phyloP scores from a whole-genome alignment of 768 basidiomycete genomes.

The Suillus brevipes region DNA sequence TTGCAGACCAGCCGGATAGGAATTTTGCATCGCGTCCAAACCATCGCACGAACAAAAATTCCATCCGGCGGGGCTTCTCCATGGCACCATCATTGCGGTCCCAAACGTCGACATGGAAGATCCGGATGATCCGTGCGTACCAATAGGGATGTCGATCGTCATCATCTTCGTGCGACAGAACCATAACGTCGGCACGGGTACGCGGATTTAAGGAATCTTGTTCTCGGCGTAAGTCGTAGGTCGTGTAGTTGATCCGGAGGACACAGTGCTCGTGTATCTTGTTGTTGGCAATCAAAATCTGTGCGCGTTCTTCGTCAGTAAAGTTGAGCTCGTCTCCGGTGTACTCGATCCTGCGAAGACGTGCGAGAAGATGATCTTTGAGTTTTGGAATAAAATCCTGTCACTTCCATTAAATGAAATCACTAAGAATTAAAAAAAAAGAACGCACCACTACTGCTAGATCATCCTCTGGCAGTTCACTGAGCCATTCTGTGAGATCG shows the following conservation, averaged over 20 bases:
- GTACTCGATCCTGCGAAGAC: slow-evolving; percentile 6
- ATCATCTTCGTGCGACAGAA: slow-evolving; percentile 24
- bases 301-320: slow-evolving; percentile 21
- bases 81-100: not conserved
- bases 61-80: slow-evolving; percentile 21
- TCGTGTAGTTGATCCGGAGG: slow-evolving; percentile 33
- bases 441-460: slow-evolving; percentile 22
- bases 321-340: slow-evolving; percentile 18
- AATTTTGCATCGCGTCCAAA: slow-evolving; percentile 29
- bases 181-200: slow-evolving; percentile 37
- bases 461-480: slow-evolving; percentile 18
- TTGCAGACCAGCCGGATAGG: slow-evolving; percentile 25
- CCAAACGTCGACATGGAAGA: slow-evolving; percentile 29
- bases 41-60: slow-evolving; percentile 46
- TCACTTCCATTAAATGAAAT: slow-evolving; percentile 26
- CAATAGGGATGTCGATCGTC: slow-evolving; percentile 33
- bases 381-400: slow-evolving; percentile 33
- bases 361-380: slow-evolving; percentile 13
- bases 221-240: slow-evolving; percentile 26
- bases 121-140: slow-evolving; percentile 37
- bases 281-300: slow-evolving; percentile 27
- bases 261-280: slow-evolving; percentile 34
- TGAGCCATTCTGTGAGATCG: slow-evolving; percentile 16
- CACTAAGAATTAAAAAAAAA: not conserved
- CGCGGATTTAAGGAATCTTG: slow-evolving; percentile 32